These are phyloP conservation scores for Hypoxylon sp. DNA, from an alignment of 2,329 filamentous ascomycete genomes.

Conservation along the genomic window DNA sequence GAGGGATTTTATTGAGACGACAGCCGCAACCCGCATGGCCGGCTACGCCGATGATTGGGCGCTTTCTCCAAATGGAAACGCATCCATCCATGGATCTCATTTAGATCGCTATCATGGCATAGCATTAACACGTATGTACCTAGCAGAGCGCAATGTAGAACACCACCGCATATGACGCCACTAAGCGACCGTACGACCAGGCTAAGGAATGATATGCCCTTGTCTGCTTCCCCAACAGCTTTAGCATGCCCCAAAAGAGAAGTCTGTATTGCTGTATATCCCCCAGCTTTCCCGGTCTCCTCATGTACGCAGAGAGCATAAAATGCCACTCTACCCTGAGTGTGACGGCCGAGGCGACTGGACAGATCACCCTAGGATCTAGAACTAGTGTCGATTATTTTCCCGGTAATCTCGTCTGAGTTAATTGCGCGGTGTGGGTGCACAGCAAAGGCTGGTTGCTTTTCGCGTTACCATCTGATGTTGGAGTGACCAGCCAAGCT, in stretches of 20 bases:
- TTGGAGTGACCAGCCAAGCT: conserved; percentile 35
- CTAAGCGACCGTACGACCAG: conserved; percentile 38
- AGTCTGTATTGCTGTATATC: conserved; percentile 24
- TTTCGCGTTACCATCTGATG: conserved; percentile 38
- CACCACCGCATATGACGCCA: conserved; percentile 42
- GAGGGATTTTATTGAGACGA: conserved; percentile 43
- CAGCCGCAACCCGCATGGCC: conserved; percentile 44
- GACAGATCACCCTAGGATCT: conserved; percentile 39
- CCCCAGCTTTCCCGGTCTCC: conserved; percentile 41
- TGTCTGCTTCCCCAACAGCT: conserved; percentile 15
- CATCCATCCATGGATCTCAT: conserved; percentile 7
- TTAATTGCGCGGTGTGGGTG: conserved; percentile 43
- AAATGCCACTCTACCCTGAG: conserved; percentile 34
- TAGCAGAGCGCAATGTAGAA: conserved; percentile 22
- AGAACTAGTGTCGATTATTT: conserved; percentile 41
- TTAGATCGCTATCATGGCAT: conserved; percentile 28
- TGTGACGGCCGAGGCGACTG: conserved; percentile 39
- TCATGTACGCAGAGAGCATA: conserved; percentile 28
- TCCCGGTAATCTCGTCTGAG: conserved; percentile 44
- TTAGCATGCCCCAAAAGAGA: conserved; percentile 19
- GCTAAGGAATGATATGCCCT: conserved; percentile 30
- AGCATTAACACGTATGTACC: conserved; percentile 1
- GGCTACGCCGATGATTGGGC: conserved; percentile 41
- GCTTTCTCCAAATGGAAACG: conserved; percentile 15
- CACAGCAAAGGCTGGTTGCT: conserved; percentile 33